Percentiles rank a stretch among this genome's conserved stretches.
phyloP scores from a whole-genome alignment of 2,329 filamentous ascomycete species.

The Spiromastix sp. region DNA sequence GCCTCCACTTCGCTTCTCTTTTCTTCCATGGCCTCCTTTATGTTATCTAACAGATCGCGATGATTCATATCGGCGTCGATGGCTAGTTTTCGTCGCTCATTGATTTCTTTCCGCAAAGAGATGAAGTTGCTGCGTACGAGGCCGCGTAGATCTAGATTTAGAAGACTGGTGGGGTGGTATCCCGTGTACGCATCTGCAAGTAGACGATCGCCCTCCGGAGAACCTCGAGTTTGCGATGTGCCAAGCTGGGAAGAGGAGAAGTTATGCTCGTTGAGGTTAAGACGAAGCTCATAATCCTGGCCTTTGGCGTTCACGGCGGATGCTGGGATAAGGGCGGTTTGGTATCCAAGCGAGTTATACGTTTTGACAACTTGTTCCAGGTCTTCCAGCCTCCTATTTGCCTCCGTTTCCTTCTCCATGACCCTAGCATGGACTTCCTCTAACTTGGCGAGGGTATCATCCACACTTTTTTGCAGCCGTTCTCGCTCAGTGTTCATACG shows the following conservation, averaged over 20 bases:
- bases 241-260: slow-evolving; percentile 56
- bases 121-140: slow-evolving; percentile 70
- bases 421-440: slow-evolving; percentile 80
- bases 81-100: slow-evolving; percentile 70
- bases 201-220: slow-evolving; percentile 59
- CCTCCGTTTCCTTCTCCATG: slow-evolving; percentile 78
- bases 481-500: slow-evolving; percentile 96
- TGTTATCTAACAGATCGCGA: slow-evolving; percentile 83
- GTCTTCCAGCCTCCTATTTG: slow-evolving; percentile 75
- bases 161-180: slow-evolving; percentile 79
- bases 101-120: slow-evolving; percentile 74
- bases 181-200: slow-evolving; percentile 73
- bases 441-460: slow-evolving; percentile 61
- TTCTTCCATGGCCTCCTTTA: slow-evolving; percentile 95
- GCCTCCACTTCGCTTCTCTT: slow-evolving; percentile 88
- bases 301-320: slow-evolving; percentile 80
- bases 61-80: slow-evolving; percentile 91
- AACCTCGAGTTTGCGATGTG: slow-evolving; percentile 37
- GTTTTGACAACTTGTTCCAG: slow-evolving; percentile 81
- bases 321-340: slow-evolving; percentile 79
- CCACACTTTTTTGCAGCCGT: slow-evolving; percentile 78
- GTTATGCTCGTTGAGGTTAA: slow-evolving; percentile 73
- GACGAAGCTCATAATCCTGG: slow-evolving; percentile 69
- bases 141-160: slow-evolving; percentile 80
- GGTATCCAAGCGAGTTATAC: slow-evolving; percentile 91